phyloP scores from a whole-genome alignment of 2,329 filamentous ascomycete genomes.

The Volutella citrinella region DNA sequence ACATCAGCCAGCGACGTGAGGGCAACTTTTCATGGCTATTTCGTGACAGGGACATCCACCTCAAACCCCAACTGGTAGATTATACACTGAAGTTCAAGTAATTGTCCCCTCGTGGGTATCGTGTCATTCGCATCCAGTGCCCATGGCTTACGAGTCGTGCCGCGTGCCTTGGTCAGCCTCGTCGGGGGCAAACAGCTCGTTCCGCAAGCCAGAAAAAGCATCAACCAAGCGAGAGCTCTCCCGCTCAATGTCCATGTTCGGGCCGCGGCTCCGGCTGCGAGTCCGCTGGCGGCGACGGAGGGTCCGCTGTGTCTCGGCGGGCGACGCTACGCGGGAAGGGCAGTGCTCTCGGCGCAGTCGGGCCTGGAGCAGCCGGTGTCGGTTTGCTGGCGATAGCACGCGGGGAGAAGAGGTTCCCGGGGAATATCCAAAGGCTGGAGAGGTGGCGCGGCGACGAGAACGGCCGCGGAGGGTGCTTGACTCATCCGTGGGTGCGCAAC shows the following conservation, averaged over 20 bases:
- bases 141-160: no score
- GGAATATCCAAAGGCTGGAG: constrained; percentile 28
- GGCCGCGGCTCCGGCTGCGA: constrained; percentile 36
- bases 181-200: constrained; percentile 31
- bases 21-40: no score
- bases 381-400: constrained; percentile 39
- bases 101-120: no score
- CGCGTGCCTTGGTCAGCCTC: no score
- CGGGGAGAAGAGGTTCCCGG: constrained; percentile 34
- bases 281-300: constrained; percentile 35
- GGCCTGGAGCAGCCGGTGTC: constrained; percentile 39
- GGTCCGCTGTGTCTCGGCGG: constrained; percentile 28
- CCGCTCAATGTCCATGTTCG: constrained; percentile 28
- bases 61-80: no score
- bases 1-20: no score
- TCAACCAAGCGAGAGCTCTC: constrained; percentile 25
- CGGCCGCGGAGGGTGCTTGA: constrained; percentile 42
- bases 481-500: constrained; percentile 32
- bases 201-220: constrained; percentile 30
- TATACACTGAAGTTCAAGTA: no score
- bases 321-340: constrained; percentile 37
- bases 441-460: constrained; percentile 38
- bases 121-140: no score
- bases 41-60: no score
- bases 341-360: constrained; percentile 44